Percentiles rank a stretch among this genome's conserved stretches.
Conservation (phyloP, 23 red algal species). For the Gracilariopsis chorda region DNA sequence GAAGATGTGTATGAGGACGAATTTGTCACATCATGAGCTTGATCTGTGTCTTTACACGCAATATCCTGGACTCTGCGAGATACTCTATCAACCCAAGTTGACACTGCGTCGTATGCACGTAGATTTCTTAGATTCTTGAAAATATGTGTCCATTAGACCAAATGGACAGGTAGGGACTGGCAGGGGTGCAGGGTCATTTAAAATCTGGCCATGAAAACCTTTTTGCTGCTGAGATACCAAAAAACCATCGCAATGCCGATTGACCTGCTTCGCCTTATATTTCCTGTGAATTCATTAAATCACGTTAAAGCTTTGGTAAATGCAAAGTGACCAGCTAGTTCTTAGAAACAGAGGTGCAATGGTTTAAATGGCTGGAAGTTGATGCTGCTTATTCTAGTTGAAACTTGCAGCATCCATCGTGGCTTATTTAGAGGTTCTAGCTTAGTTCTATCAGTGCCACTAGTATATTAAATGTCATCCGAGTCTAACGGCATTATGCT, state of each 20-base stretch:
- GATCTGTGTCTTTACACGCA: neutral
- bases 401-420: no score
- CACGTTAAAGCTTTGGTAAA: conserved; percentile 4
- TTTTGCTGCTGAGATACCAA: neutral
- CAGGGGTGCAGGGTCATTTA: neutral
- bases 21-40: neutral
- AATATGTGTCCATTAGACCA: neutral
- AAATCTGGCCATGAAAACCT: neutral
- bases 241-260: neutral
- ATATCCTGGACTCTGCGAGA: conserved; percentile 19
- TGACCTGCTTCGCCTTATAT: conserved; percentile 1
- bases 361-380: no score
- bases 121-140: neutral
- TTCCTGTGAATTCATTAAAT: conserved; percentile 3
- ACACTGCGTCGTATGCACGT: neutral
- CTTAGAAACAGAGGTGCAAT: no score
- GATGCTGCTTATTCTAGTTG: no score
- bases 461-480: no score
- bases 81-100: neutral
- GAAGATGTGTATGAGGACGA: neutral
- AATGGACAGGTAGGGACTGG: neutral
- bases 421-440: no score
- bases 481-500: no score
- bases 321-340: neutral
- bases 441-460: no score